phyloP scores from a whole-genome alignment of 805 yeast genomes.

The Pichia deserticola region DNA sequence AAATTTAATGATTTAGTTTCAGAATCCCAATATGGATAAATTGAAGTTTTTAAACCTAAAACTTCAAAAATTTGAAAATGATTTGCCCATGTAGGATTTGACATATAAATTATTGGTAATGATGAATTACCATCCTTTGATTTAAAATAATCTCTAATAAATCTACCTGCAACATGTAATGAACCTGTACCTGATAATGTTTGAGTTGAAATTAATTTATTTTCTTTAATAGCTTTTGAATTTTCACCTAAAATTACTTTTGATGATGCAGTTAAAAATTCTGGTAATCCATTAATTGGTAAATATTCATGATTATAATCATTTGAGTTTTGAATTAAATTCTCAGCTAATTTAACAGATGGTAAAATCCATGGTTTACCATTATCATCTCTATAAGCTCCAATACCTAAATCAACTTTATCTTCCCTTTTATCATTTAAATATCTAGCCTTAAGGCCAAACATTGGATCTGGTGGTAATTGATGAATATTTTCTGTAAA shows the following conservation, averaged over 20 bases:
- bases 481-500: constrained; percentile 38
- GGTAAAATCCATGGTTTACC: constrained; percentile 93
- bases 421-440: constrained; percentile 46
- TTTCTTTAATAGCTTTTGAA: constrained; percentile 42
- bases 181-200: constrained; percentile 89
- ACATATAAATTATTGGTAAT: constrained; percentile 50
- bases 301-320: constrained; percentile 80
- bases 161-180: constrained; percentile 76
- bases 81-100: constrained; percentile 97
- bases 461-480: constrained; percentile 82
- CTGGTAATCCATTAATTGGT: constrained; percentile 69
- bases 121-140: constrained; percentile 20
- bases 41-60: constrained; percentile 57
- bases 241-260: constrained; percentile 62
- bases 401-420: constrained; percentile 83
- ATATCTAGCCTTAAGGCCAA: constrained; percentile 68
- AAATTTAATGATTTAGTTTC: constrained; percentile 64
- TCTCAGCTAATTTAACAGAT: constrained; percentile 66
- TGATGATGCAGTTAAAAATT: constrained; percentile 64
- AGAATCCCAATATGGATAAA: constrained; percentile 84
- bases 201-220: constrained; percentile 57
- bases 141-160: constrained; percentile 46
- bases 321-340: constrained; percentile 48
- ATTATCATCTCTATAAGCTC: constrained; percentile 87
- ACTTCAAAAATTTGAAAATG: constrained; percentile 76